Percentiles rank a stretch among this genome's conserved stretches.
Evolutionary conservation across 2,329 filamentous ascomycete species (phyloP).

Genomic region (Aspergillus sclerotialis): DNA sequence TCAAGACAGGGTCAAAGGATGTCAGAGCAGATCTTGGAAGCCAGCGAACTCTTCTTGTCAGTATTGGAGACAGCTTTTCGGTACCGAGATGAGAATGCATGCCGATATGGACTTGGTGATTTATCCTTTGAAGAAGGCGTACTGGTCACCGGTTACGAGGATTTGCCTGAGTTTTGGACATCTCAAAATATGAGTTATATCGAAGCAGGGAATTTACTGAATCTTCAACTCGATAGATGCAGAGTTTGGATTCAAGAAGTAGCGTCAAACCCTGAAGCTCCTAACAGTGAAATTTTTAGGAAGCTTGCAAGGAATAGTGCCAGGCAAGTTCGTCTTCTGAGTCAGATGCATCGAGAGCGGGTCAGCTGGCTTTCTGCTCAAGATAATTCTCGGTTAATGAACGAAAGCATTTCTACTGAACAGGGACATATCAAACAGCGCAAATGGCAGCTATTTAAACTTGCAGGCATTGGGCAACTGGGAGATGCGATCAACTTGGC

Average conservation of each 20-base stretch:
- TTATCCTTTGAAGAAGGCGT: slow-evolving; percentile 62
- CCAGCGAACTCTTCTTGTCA: slow-evolving; percentile 64
- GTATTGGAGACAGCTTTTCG: slow-evolving; percentile 57
- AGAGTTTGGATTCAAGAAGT: slow-evolving; percentile 31
- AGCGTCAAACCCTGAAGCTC: slow-evolving; percentile 19
- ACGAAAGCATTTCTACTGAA: slow-evolving; percentile 44
- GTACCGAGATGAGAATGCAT: slow-evolving; percentile 65
- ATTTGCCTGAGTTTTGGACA: slow-evolving; percentile 79
- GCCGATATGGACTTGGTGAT: slow-evolving; percentile 64
- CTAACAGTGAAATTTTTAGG: slow-evolving; percentile 29
- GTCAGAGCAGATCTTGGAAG: slow-evolving; percentile 53
- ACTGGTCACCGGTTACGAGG: slow-evolving; percentile 56
- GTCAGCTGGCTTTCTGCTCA: slow-evolving; percentile 52
- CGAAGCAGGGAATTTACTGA: slow-evolving; percentile 32
- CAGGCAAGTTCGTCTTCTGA: slow-evolving; percentile 51
- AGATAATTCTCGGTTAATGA: slow-evolving; percentile 40
- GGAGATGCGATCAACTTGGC: slow-evolving; percentile 54
- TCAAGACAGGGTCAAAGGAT: slow-evolving; percentile 45
- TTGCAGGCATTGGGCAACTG: slow-evolving; percentile 48
- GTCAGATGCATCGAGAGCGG: slow-evolving; percentile 54
- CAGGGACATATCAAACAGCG: slow-evolving; percentile 36
- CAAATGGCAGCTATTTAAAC: slow-evolving; percentile 40
- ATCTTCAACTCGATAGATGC: slow-evolving; percentile 35
- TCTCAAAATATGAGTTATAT: slow-evolving; percentile 45
- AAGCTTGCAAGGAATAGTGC: slow-evolving; percentile 48